A percentile compares a stretch with the other conserved stretches of the same genome.
These are phyloP conservation scores for Ganoderma resinaceum DNA, from an alignment of 1,284 basidiomycete genomes.

Conservation along the genomic window DNA sequence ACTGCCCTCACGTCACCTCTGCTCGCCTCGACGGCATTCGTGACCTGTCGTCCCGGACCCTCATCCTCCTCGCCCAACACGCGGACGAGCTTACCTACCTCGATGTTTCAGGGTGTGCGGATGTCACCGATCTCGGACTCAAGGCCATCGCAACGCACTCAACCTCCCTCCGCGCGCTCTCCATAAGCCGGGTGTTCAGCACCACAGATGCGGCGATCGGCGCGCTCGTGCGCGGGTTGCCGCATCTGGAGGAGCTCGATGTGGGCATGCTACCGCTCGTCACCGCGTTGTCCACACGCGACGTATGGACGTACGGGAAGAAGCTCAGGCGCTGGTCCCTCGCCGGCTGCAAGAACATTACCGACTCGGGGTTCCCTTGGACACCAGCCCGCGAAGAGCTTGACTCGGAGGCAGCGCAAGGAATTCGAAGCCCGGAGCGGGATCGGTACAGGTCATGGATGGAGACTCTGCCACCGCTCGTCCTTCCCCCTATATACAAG, in stretches of 20 bases:
- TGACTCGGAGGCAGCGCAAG: background rate
- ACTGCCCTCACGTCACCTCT: conserved; percentile 76
- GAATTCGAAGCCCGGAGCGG: background rate
- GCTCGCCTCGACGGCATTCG: conserved; percentile 75
- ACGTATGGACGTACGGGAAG: conserved; percentile 84
- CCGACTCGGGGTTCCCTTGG: conserved; percentile 81
- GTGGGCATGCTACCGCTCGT: conserved; percentile 78
- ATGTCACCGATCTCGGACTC: conserved; percentile 80
- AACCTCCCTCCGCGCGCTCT: conserved; percentile 75
- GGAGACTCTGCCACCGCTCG: conserved; percentile 63
- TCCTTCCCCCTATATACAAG: conserved; percentile 54
- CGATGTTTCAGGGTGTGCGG: conserved; percentile 79
- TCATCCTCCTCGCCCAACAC: conserved; percentile 68
- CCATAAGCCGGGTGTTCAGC: conserved; percentile 70
- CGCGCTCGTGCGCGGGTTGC: conserved; percentile 77
- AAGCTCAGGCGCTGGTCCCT: conserved; percentile 82
- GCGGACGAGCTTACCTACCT: conserved; percentile 78
- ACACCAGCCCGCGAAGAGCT: conserved; percentile 21
- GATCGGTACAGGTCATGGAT: conserved; percentile 53
- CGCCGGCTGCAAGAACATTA: conserved; percentile 73
- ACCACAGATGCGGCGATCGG: conserved; percentile 82
- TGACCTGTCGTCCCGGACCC: conserved; percentile 72
- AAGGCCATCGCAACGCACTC: conserved; percentile 73
- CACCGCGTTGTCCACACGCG: conserved; percentile 74
- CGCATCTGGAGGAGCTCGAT: conserved; percentile 85